These are phyloP conservation scores for Aspergillus viridinutans DNA, from an alignment of 2,329 filamentous ascomycete genomes.

Conservation along the genomic window DNA sequence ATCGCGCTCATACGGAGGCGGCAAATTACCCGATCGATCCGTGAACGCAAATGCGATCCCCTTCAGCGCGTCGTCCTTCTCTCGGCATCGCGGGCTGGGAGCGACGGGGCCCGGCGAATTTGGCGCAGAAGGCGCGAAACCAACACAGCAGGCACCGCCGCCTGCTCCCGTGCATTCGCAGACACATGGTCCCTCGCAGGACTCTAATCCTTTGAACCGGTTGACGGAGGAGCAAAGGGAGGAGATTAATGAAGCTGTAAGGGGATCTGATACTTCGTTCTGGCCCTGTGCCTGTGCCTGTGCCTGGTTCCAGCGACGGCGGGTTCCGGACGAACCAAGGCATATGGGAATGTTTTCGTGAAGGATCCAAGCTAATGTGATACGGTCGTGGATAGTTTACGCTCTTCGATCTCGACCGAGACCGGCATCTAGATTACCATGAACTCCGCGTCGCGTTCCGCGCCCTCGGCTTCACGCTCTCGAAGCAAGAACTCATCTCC, in stretches of 20 bases:
- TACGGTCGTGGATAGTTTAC: constrained; percentile 60
- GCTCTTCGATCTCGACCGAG: constrained; percentile 95
- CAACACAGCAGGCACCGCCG: constrained; percentile 26
- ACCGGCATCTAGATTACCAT: constrained; percentile 92
- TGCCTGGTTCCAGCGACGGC: no score
- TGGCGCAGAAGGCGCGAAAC: constrained; percentile 24
- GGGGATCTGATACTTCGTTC: constrained; percentile 23
- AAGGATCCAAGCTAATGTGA: neutral
- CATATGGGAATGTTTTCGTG: neutral
- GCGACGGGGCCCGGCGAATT: constrained; percentile 25
- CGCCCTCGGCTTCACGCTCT: constrained; percentile 87
- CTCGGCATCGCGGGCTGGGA: constrained; percentile 35
- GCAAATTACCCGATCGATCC: constrained; percentile 50
- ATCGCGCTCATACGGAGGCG: constrained; percentile 50
- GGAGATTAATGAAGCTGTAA: constrained; percentile 88
- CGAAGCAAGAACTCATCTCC: constrained; percentile 77
- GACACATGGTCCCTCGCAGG: constrained; percentile 43
- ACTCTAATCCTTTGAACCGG: constrained; percentile 48
- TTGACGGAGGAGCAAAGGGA: constrained; percentile 85
- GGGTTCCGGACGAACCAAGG: no score
- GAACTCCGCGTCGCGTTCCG: constrained; percentile 96
- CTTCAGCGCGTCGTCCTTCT: constrained; percentile 43
- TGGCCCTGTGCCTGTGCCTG: neutral
- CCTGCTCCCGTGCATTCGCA: constrained; percentile 37
- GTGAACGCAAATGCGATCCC: constrained; percentile 38